phyloP scores from a whole-genome alignment of 768 basidiomycete genomes.

The Mycena vulgaris region DNA sequence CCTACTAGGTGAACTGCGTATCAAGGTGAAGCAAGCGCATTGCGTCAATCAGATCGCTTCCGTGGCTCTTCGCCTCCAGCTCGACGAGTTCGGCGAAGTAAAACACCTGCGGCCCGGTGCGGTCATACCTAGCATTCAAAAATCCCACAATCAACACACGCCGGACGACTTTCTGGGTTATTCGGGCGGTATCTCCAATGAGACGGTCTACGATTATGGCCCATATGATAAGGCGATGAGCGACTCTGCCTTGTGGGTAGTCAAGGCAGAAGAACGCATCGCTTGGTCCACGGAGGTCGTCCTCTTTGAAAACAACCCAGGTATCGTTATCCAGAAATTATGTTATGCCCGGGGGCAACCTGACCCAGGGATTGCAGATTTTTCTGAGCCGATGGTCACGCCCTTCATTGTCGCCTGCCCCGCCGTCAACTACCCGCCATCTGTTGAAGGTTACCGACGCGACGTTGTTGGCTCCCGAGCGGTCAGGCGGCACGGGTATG shows the following conservation, averaged over 20 bases:
- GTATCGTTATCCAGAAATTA: neutral
- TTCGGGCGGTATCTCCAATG: neutral
- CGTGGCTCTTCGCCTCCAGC: too few species aligned
- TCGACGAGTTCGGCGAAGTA: conserved; percentile 24
- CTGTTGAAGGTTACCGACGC: too few species aligned
- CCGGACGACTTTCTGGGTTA: neutral
- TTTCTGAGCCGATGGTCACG: conserved; percentile 4
- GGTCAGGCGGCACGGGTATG: neutral
- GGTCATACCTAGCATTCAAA: conserved; percentile 9
- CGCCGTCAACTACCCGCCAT: neutral
- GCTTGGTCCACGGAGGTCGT: conserved; percentile 2
- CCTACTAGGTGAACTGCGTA: conserved; percentile 15
- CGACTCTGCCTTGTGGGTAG: conserved; percentile 21
- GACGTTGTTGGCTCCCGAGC: too few species aligned
- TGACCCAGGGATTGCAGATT: neutral
- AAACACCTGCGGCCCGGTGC: conserved; percentile 14
- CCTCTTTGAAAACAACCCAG: conserved; percentile 9
- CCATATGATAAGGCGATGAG: conserved; percentile 4
- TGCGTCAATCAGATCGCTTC: conserved; percentile 14
- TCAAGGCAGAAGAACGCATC: conserved; percentile 26
- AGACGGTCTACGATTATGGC: conserved; percentile 9
- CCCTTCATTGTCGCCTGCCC: conserved; percentile 16
- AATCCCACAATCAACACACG: neutral
- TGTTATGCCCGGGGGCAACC: too few species aligned
- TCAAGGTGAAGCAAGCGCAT: conserved; percentile 13